A percentile compares a stretch with the other conserved stretches of the same genome.
Conservation (phyloP, 208 protist genomes). For the Acanthamoeba rhysodes region DNA sequence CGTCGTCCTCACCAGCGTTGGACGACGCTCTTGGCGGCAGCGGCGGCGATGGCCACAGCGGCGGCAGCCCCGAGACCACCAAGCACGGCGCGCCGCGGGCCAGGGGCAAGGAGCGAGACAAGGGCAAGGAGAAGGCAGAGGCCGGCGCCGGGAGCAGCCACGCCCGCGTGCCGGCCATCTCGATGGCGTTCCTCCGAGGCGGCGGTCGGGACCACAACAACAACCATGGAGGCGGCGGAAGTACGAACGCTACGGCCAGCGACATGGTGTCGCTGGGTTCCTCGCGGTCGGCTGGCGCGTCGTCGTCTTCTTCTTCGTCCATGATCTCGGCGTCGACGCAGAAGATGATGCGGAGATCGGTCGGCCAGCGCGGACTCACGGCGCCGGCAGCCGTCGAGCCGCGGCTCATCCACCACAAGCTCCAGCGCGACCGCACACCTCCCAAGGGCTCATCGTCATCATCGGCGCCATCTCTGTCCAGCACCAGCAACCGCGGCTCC, state of each 20-base stretch:
- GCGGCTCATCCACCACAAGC: neutral
- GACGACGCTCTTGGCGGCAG: neutral
- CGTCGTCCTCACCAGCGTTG: no score
- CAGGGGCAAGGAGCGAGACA: neutral
- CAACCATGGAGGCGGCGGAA: no score
- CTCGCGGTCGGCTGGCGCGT: neutral
- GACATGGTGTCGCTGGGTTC: neutral
- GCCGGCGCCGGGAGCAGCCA: neutral
- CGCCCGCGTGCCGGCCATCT: neutral
- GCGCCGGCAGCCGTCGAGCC: neutral
- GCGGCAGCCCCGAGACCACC: neutral
- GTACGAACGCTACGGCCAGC: no score
- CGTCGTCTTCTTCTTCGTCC: neutral
- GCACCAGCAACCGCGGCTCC: no score
- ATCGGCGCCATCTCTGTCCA: no score
- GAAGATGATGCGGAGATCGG: neutral
- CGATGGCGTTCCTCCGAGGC: no score
- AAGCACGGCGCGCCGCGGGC: neutral
- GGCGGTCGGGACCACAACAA: no score
- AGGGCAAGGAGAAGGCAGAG: neutral
- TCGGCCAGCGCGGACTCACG: neutral
- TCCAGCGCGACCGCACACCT: neutral
- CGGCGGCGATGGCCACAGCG: neutral
- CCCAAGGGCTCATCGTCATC: neutral
- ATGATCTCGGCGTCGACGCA: neutral